These are phyloP conservation scores for Penicillium cosmopolitanum DNA, from an alignment of 495 filamentous ascomycete species.

Conservation along the genomic window DNA sequence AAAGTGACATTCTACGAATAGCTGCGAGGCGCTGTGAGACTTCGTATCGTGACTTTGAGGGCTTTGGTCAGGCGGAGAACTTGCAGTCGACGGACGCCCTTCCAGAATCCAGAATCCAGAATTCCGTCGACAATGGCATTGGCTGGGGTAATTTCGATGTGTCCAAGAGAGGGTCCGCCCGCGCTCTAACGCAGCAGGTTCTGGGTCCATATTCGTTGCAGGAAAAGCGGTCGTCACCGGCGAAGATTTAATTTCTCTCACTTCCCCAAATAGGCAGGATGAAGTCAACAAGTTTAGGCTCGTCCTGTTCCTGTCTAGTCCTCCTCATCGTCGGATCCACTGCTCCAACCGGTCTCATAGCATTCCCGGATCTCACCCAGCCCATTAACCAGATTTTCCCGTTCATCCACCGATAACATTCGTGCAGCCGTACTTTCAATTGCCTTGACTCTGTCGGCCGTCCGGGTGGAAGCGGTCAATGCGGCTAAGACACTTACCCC, in stretches of 20 bases:
- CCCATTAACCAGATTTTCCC: conserved; percentile 81
- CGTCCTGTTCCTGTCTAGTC: conserved; percentile 47
- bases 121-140: background rate
- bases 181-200: background rate
- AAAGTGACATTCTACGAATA: background rate
- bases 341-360: conserved; percentile 89
- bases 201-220: background rate
- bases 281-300: background rate
- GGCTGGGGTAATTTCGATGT: background rate
- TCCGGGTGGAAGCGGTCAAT: conserved; percentile 74
- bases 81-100: background rate
- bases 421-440: conserved; percentile 63
- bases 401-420: conserved; percentile 71
- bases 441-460: conserved; percentile 66
- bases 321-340: conserved; percentile 80
- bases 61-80: conserved; percentile 1
- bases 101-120: conserved; percentile 5
- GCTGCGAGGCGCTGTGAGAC: conserved; percentile 5
- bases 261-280: background rate
- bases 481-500: conserved; percentile 63
- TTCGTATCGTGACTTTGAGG: conserved; percentile 5
- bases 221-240: background rate
- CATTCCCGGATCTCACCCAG: conserved; percentile 82
- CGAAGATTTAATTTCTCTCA: background rate
- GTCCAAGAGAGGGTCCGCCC: background rate